Evolutionary conservation across 495 filamentous ascomycete genomes (phyloP), one percentile per base, ranked within the genome.

Genomic region (Lichina pygmaea): DNA sequence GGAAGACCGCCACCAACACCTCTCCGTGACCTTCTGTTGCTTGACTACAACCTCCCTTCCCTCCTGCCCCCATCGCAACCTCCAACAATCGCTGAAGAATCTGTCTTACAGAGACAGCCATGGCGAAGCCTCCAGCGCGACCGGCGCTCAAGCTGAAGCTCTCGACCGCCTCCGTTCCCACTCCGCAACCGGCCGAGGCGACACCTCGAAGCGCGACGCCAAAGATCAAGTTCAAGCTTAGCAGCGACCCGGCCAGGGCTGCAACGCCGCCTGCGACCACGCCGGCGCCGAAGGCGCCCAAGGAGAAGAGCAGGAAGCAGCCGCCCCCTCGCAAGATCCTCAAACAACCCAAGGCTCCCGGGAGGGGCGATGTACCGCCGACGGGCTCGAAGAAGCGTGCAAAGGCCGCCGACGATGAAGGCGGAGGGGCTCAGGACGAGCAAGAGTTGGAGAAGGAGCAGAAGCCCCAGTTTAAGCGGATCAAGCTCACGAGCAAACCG

Each of bases 161-260:
- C 8, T 44, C 48, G 16, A 48, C 33, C 10, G 40, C 41, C 7
- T 24, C 36, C 15, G 12, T 31, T 1, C 43, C 15, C 7, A 32
- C 34, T 7, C 7, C 11, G 24, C 13, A 11, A 16, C 48, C 41
- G 16, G n/a, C 32, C 24, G 24, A 13, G 12, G 24, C 24, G 24
- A 24, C 24, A 24, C 24, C 24, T 24, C 24, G 24, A 24, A 49
- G 15, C 47, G 30, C 34, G 2, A 33, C 48, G 6, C 55, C 55
- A 12, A 57, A 57, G 49, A 52, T 57, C 41, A 57, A 63, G 2
- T 54, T 75, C 8, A 73, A 73, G 52, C 62, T 72, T 49, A 38
- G 47, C 5, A 46, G 43, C 16, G 50, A 50, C 43, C 47, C 52
- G 16, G 47, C 32, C 42, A 47, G 3, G 17, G 45, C 0, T 46